A percentile compares a stretch with the other conserved stretches of the same genome.
Conservation (phyloP, 2,329 filamentous ascomycete species). For the Neonectria hederae region DNA sequence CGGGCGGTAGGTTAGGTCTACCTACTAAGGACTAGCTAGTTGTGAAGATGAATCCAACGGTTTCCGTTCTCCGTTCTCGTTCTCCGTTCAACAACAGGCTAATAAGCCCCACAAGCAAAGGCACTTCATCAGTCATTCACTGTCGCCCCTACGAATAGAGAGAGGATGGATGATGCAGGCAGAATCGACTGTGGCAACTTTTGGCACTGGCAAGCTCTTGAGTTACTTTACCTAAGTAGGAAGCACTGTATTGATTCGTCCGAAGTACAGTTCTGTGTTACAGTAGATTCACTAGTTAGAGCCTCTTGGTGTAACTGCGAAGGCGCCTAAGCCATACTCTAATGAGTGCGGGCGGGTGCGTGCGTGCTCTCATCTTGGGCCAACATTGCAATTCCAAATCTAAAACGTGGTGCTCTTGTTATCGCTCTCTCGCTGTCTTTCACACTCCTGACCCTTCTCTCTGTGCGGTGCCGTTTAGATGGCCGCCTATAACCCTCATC, state of each 20-base stretch:
- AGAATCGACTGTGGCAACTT: background rate
- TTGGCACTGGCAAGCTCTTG: too few species aligned
- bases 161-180: too few species aligned
- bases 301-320: background rate
- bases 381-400: background rate
- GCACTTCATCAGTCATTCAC: background rate
- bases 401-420: background rate
- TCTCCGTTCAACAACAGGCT: background rate
- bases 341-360: constrained; percentile 17
- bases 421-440: too few species aligned
- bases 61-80: too few species aligned
- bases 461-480: background rate
- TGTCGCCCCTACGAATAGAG: too few species aligned
- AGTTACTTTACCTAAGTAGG: background rate
- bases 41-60: background rate
- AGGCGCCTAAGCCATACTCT: constrained; percentile 6
- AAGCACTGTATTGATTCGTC: background rate
- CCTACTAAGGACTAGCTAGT: background rate
- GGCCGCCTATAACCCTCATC: constrained; percentile 1
- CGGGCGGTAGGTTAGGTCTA: background rate
- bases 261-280: background rate
- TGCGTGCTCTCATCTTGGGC: constrained; percentile 15
- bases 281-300: background rate
- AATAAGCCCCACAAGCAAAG: constrained; percentile 6
- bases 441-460: background rate